Conservation (phyloP, 2,329 filamentous ascomycete genomes). For the Cercospora zeae-maydis region DNA sequence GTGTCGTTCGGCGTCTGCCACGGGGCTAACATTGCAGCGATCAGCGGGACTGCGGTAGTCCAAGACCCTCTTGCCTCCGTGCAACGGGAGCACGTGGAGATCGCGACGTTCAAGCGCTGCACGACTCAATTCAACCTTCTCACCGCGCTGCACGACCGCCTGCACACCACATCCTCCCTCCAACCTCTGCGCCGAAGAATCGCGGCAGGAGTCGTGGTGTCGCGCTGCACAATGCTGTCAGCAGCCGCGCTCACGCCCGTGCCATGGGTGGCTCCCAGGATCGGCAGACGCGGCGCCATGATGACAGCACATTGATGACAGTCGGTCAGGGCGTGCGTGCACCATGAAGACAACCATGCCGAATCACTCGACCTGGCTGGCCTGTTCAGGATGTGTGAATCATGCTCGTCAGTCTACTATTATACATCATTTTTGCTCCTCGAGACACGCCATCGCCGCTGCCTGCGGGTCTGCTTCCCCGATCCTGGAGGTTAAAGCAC, state of each 20-base stretch:
- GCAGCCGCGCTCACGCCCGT: not conserved
- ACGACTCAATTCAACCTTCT: too few relatives aligned
- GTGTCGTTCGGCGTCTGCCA: slow-evolving; percentile 1
- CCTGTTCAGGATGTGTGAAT: not conserved
- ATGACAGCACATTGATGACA: slow-evolving; percentile 1
- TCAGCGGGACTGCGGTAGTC: slow-evolving; percentile 7
- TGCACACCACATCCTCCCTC: too few relatives aligned
- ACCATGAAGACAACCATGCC: not conserved
- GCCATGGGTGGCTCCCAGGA: not conserved
- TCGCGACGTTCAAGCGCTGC: slow-evolving; percentile 7
- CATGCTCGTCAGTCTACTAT: slow-evolving; percentile 2
- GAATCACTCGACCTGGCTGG: not conserved
- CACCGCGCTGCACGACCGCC: not conserved
- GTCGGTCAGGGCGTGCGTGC: not conserved
- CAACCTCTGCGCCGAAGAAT: not conserved
- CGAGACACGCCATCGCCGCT: too few relatives aligned
- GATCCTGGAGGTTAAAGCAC: not conserved
- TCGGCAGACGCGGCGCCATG: not conserved
- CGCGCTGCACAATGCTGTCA: not conserved
- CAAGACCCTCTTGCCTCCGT: not conserved
- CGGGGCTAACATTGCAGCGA: slow-evolving; percentile 11
- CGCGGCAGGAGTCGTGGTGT: not conserved
- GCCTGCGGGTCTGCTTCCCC: not conserved
- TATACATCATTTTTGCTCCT: not conserved
- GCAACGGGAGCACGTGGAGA: slow-evolving; percentile 12